A percentile compares a stretch with the other conserved stretches of the same genome.
Evolutionary conservation across 2,329 filamentous ascomycete genomes (phyloP).

Genomic region (Penicillium occitanis): DNA sequence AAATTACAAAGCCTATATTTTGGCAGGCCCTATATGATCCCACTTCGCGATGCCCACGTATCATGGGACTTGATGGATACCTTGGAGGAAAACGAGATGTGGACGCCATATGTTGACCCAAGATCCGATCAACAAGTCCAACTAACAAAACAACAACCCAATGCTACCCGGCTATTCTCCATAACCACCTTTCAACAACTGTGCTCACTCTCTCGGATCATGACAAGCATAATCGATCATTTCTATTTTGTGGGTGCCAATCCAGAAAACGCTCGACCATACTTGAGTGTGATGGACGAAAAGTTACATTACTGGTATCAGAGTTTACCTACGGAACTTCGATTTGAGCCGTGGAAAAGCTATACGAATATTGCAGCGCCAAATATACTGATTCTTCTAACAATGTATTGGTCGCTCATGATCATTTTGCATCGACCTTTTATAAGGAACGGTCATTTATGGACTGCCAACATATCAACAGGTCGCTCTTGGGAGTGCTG

Average conservation of each 20-base stretch:
- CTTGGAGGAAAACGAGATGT: conserved; percentile 32
- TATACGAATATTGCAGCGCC: neutral
- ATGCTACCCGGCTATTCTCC: conserved; percentile 26
- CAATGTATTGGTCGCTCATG: conserved; percentile 44
- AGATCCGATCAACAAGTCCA: neutral
- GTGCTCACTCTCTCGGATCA: conserved; percentile 38
- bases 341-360: neutral
- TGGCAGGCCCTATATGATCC: conserved; percentile 49
- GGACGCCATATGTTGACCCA: conserved; percentile 27
- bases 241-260: conserved; percentile 36
- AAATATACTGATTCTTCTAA: neutral
- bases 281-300: conserved; percentile 31
- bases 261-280: conserved; percentile 28
- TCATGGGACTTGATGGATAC: conserved; percentile 34
- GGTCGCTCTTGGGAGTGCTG: conserved; percentile 34
- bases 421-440: conserved; percentile 51
- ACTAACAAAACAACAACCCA: neutral
- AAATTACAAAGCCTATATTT: conserved; percentile 58
- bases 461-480: conserved; percentile 21
- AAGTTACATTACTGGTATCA: conserved; percentile 30
- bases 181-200: conserved; percentile 41
- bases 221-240: conserved; percentile 40
- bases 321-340: conserved; percentile 29
- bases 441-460: conserved; percentile 35
- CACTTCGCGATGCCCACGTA: conserved; percentile 30